Evolutionary conservation across 75 land plant species (phyloP).

Genomic region (Pinus tabuliformis): DNA sequence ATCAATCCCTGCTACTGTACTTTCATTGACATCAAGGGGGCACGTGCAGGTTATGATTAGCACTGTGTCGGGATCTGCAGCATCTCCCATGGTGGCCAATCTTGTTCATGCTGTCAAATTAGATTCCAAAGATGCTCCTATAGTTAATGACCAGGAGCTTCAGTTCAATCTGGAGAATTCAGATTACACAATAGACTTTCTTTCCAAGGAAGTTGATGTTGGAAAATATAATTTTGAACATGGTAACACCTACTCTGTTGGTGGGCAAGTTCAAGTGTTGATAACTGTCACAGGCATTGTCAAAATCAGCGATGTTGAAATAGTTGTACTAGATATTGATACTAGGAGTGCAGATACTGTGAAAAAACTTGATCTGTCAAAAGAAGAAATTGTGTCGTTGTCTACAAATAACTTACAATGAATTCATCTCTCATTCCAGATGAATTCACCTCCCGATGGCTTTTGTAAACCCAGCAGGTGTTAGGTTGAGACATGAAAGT

Average conservation of each 20-base stretch:
- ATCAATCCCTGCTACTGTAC: conserved; percentile 53
- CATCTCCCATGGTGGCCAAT: conserved; percentile 53
- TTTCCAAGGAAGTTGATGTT: conserved; percentile 44
- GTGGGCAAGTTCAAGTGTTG: conserved; percentile 24
- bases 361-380: conserved; percentile 42
- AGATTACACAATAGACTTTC: conserved; percentile 33
- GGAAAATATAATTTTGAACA: conserved; percentile 62
- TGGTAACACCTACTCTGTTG: conserved; percentile 38
- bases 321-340: conserved; percentile 79
- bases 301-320: conserved; percentile 51
- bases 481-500: conserved; percentile 75
- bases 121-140: conserved; percentile 27
- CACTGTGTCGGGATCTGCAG: conserved; percentile 57
- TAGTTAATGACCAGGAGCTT: conserved; percentile 49
- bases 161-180: conserved; percentile 28
- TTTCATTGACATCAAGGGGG: conserved; percentile 56
- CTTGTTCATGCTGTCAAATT: conserved; percentile 35
- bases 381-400: conserved; percentile 42
- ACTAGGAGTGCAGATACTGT: conserved; percentile 40
- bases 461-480: conserved; percentile 83
- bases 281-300: conserved; percentile 58
- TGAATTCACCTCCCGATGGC: conserved; percentile 53
- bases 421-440: conserved; percentile 60
- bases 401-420: conserved; percentile 93
- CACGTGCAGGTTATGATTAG: conserved; percentile 44